Conservation (phyloP, 1,139 yeast genomes). For the Kurtzmaniella quercitrusa region DNA sequence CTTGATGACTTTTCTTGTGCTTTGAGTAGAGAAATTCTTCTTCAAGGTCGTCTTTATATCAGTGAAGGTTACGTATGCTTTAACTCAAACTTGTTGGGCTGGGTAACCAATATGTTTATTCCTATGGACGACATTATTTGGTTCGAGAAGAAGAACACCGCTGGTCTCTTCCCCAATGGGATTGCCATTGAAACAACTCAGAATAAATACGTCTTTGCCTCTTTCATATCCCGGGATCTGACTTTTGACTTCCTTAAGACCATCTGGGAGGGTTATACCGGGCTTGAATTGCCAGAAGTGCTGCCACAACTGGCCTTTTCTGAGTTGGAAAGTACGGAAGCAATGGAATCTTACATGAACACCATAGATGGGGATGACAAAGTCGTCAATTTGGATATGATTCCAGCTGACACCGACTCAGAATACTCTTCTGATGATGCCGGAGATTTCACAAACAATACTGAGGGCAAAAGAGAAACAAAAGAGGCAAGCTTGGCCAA, state of each 20-base stretch:
- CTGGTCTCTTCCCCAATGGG: slow-evolving; percentile 90
- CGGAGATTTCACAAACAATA: slow-evolving; percentile 12
- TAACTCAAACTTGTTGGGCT: slow-evolving; percentile 87
- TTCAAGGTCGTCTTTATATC: slow-evolving; percentile 88
- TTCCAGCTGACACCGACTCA: slow-evolving; percentile 4
- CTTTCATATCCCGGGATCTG: slow-evolving; percentile 77
- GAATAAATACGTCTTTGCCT: slow-evolving; percentile 74
- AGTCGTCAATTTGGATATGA: neutral
- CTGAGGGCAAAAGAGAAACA: slow-evolving; percentile 9
- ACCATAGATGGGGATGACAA: slow-evolving; percentile 29
- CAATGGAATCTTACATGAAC: slow-evolving; percentile 24
- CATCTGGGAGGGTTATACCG: slow-evolving; percentile 45
- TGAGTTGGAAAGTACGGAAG: slow-evolving; percentile 7
- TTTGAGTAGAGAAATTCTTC: slow-evolving; percentile 74
- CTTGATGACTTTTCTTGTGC: slow-evolving; percentile 90
- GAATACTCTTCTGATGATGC: slow-evolving; percentile 11
- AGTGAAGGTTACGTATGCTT: slow-evolving; percentile 81
- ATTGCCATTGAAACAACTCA: slow-evolving; percentile 69
- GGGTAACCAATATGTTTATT: slow-evolving; percentile 81
- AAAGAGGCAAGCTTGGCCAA: slow-evolving; percentile 1
- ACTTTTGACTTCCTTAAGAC: slow-evolving; percentile 66
- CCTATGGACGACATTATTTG: slow-evolving; percentile 67
- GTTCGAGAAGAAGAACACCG: slow-evolving; percentile 78
- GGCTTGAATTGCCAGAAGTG: slow-evolving; percentile 13
- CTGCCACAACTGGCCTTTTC: neutral